Base-by-base conservation (phyloP, 2,329 filamentous ascomycete genomes). In the Stagonosporopsis rhizophila region DNA sequence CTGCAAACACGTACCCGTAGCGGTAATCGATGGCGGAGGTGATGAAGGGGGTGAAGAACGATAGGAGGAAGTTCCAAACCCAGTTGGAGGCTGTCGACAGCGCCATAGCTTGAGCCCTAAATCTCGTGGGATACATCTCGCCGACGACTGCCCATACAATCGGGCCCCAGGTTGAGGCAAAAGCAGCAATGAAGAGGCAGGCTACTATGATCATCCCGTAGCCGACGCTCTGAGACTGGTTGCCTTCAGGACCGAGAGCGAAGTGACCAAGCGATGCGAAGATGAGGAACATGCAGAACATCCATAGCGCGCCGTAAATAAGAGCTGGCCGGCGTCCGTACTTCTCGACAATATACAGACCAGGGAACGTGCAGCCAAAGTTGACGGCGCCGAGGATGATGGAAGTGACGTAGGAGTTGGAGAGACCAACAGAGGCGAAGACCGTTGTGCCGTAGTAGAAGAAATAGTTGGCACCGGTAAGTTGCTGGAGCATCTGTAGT, bases 21-120 rank as follows among this genome's bases (percentile, higher is more conserved):
- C 82, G 82, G 75, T 89, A 92, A 63, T 89, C 84, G 51, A 92
- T 92, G 3, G 84, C 83, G 0, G 81, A 78, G 0, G 87, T 89
- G 70, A 93, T 92, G 75, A 92, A 92, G 0, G 90, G 88, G 0
- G 90, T 92, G 79, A 92, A 91, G 79, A 93, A 93, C 0, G 85
- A 76, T 40, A 77, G 72, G 15, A 78, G 65, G 62, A 78, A 79
- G 59, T 79, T 79, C 65, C 67, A 79, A 0, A 71, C 64, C 78
- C 79, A 80, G 67, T 80, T 80, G 19, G 67, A 71, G 5, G 78
- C 76, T 1, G 78, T 81, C 2, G 78, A 77, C 1, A 81, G 64
- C 8, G 73, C 78, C 77, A 80, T 80, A 60, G 73, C 76, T 49
- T 74, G 76, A 0, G 78, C 78, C 6, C 79, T 72, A 66, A 79